Evolutionary conservation across 495 filamentous ascomycete genomes (phyloP).

Genomic region (Hypomontagnella submonticulosa): DNA sequence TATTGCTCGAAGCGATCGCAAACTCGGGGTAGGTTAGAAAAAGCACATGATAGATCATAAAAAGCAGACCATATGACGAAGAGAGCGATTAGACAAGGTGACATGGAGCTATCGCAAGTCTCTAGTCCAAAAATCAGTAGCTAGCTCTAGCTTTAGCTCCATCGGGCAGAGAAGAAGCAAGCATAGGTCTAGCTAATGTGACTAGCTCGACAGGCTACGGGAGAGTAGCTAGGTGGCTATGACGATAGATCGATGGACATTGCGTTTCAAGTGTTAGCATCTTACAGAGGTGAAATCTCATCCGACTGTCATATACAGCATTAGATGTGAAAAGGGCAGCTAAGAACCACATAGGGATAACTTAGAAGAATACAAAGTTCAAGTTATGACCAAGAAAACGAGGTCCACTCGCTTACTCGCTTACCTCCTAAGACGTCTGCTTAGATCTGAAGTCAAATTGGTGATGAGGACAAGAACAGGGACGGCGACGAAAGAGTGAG

Average conservation of each 20-base stretch:
- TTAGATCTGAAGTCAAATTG: too few relatives aligned
- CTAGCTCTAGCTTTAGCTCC: slow-evolving; percentile 7
- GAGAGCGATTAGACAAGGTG: neutral
- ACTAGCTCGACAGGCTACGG: slow-evolving; percentile 6
- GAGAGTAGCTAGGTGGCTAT: slow-evolving; percentile 12
- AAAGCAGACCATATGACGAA: neutral
- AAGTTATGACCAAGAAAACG: too few relatives aligned
- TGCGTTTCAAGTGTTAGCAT: slow-evolving; percentile 4
- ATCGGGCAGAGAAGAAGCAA: slow-evolving; percentile 8
- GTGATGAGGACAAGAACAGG: too few relatives aligned
- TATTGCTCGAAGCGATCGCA: too few relatives aligned
- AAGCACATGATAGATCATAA: too few relatives aligned
- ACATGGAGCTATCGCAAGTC: neutral
- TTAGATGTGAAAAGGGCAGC: neutral
- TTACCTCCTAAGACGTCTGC: too few relatives aligned
- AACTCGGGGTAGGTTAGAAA: too few relatives aligned
- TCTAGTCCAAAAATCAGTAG: slow-evolving; percentile 29
- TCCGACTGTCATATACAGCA: neutral
- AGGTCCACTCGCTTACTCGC: too few relatives aligned
- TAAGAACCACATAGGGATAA: too few relatives aligned
- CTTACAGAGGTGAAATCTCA: slow-evolving; percentile 1
- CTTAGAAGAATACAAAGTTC: too few relatives aligned
- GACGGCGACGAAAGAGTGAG: too few relatives aligned
- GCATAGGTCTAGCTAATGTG: slow-evolving; percentile 4
- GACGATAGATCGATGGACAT: slow-evolving; percentile 11